phyloP scores from a whole-genome alignment of 441 rosid species.

The Brassica hybrid region DNA sequence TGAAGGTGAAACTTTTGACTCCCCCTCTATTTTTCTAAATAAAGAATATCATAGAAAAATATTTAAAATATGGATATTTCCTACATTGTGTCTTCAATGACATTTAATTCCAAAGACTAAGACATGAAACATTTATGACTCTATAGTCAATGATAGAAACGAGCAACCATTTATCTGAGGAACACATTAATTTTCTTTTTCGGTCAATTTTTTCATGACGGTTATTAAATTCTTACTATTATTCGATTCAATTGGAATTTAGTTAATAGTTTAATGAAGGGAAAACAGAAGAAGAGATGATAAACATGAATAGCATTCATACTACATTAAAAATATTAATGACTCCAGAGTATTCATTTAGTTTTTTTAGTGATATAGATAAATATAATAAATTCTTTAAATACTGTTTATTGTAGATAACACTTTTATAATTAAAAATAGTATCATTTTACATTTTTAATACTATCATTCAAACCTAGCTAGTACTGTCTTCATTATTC shows the following conservation, averaged over 20 bases:
- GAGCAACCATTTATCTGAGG: background rate
- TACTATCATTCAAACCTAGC: background rate
- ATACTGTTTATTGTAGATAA: too few relatives aligned
- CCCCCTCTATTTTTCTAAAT: background rate
- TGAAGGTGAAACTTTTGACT: background rate
- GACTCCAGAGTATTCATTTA: background rate
- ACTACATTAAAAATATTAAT: background rate
- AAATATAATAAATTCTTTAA: background rate
- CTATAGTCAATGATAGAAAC: background rate
- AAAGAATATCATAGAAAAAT: background rate
- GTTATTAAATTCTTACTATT: background rate
- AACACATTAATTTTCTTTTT: background rate
- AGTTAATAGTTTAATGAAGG: background rate
- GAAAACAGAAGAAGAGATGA: background rate
- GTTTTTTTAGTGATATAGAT: background rate
- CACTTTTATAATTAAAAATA: too few relatives aligned
- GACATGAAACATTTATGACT: background rate
- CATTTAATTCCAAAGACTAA: background rate
- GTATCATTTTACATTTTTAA: too few relatives aligned
- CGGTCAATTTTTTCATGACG: background rate
- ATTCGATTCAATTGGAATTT: background rate
- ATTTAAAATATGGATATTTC: background rate
- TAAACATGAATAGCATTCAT: background rate
- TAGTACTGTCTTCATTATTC: background rate
- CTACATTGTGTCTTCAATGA: background rate